Base-by-base conservation (phyloP, 2,329 filamentous ascomycete genomes). In the Aureobasidium sp. region DNA sequence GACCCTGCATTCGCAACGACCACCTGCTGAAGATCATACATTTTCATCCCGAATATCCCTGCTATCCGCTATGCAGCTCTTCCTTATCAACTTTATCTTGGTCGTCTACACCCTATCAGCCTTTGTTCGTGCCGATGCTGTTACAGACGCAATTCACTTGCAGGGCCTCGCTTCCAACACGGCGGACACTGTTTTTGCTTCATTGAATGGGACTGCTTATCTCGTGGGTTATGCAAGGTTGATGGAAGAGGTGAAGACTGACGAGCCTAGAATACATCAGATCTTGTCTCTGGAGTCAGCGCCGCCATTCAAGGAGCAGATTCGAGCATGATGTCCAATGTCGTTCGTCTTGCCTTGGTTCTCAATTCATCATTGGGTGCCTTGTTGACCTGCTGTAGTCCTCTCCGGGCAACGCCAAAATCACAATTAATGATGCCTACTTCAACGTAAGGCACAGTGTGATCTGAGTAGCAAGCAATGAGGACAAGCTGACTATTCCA, bases 401-500 rank as follows among this genome's bases (percentile, higher is more conserved):
- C 31, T 40, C 37, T 31, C 42, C 35, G 8, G 53, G 12, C 31
- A 42, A 7, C 27, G 15, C 33, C 9, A 61, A 44, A 22, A 24
- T 35, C 9, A 33, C 48, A 6, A 22, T 60, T 5, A 58, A 64
- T 7, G 29, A 62, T 14, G 53, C 50, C 40, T 64, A 64, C 48
- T 57, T 64, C 56, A 58, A 54, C 40, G 63, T 63, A 50, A 15
- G 62, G 56, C 52, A 48, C n/a, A 11, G 33, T 19, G n/a, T 22
- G 19, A 24, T 14, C 40, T 33, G 22, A 17, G n/a, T 4, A 7
- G 29, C 17, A 5, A 19, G 15, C 17, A 39, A 22, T 33, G 17
- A 50, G 15, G 17, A 59, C 58, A 67, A 62, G 45, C 60, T 68
- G 24, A 65, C 49, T 39, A 29, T 24, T 17, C 7, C 31, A 71